Conservation (phyloP, 192 early-diverging fungal genomes). For the Umbelopsis vinacea region DNA sequence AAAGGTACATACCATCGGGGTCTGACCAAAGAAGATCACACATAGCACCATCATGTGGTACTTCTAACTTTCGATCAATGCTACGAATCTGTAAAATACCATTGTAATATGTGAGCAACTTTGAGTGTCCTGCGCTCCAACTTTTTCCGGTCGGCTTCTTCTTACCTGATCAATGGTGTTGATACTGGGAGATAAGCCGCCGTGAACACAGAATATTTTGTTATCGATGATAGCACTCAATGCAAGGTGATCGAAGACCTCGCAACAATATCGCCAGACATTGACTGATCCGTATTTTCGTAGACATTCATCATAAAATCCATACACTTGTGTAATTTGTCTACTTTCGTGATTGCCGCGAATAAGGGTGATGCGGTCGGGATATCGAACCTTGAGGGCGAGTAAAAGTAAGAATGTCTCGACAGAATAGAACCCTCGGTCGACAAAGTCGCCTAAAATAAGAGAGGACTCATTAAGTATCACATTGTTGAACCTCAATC, state of each 20-base stretch:
- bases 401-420: slow-evolving; percentile 97
- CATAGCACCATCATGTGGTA: slow-evolving; percentile 98
- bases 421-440: slow-evolving; percentile 94
- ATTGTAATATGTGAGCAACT: background rate
- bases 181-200: slow-evolving; percentile 91
- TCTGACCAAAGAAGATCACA: slow-evolving; percentile 98
- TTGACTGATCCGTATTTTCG: slow-evolving; percentile 95
- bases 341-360: slow-evolving; percentile 93
- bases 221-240: slow-evolving; percentile 94
- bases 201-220: slow-evolving; percentile 94
- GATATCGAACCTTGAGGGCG: slow-evolving; percentile 92
- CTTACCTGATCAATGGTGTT: slow-evolving; percentile 88
- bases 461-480: background rate
- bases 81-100: slow-evolving; percentile 68
- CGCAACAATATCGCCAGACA: slow-evolving; percentile 97
- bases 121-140: too few relatives aligned
- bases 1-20: slow-evolving; percentile 71
- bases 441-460: slow-evolving; percentile 82
- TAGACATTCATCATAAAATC: slow-evolving; percentile 97
- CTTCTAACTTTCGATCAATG: slow-evolving; percentile 95
- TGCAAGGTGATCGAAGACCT: slow-evolving; percentile 96
- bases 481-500: background rate
- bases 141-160: too few relatives aligned
- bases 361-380: slow-evolving; percentile 92
- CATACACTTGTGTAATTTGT: slow-evolving; percentile 99